Evolutionary conservation across 108 stramenopile species (phyloP).

Genomic region (Skeletonema marinoi): DNA sequence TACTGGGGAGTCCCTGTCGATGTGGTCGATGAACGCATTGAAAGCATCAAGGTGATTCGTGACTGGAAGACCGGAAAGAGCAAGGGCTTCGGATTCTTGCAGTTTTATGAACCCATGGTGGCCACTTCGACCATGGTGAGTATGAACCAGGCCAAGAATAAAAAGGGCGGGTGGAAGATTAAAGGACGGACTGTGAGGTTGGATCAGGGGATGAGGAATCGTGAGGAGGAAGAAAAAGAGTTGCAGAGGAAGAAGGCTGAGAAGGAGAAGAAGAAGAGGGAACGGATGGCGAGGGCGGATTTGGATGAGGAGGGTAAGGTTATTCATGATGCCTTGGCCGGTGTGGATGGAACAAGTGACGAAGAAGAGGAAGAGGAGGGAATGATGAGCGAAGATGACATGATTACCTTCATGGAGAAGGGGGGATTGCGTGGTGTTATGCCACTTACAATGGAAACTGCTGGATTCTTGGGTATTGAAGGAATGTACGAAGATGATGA

Average conservation of each 20-base stretch:
- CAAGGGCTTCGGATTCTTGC: constrained; percentile 89
- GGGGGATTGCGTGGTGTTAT: constrained; percentile 51
- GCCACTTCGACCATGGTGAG: constrained; percentile 80
- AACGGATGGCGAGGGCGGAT: constrained; percentile 17
- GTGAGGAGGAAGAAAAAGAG: constrained; percentile 48
- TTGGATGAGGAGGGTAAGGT: constrained; percentile 70
- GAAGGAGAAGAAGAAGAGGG: constrained; percentile 48
- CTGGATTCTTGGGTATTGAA: constrained; percentile 45
- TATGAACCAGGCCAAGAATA: constrained; percentile 19
- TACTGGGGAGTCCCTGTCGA: constrained; percentile 63
- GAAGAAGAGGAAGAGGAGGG: constrained; percentile 48
- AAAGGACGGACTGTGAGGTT: constrained; percentile 60
- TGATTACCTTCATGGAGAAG: constrained; percentile 58
- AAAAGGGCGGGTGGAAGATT: constrained; percentile 46
- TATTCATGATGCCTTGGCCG: constrained; percentile 66
- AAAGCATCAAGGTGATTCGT: constrained; percentile 55
- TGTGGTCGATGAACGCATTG: constrained; percentile 39
- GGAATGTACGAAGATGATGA: constrained; percentile 50
- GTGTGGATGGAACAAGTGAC: constrained; percentile 37
- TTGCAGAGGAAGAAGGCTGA: constrained; percentile 27
- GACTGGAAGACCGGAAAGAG: constrained; percentile 88
- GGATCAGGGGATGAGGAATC: constrained; percentile 70
- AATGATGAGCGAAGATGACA: constrained; percentile 60
- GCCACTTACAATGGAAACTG: constrained; percentile 47
- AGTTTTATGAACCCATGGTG: constrained; percentile 78